These are phyloP conservation scores for Corynascus novoguineensis DNA, from an alignment of 495 filamentous ascomycete species.

Conservation along the genomic window DNA sequence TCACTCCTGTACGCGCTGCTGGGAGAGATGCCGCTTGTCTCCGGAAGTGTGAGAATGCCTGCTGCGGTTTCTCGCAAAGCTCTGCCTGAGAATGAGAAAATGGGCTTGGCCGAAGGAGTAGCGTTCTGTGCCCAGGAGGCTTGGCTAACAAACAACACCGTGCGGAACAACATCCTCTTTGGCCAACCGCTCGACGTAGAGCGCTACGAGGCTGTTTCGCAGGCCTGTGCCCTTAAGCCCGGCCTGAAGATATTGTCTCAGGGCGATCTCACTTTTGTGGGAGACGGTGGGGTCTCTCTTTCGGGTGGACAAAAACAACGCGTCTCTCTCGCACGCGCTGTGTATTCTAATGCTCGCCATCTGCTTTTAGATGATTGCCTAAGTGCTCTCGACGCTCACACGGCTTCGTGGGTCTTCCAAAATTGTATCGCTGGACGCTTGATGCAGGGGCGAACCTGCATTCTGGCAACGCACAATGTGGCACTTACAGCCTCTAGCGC, in stretches of 20 bases:
- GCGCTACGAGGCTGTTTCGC: slow-evolving; percentile 76
- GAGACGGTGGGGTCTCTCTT: slow-evolving; percentile 39
- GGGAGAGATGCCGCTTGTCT: slow-evolving; percentile 18
- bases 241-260: slow-evolving; percentile 75
- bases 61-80: too few species aligned
- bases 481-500: too few species aligned
- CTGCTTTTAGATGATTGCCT: slow-evolving; percentile 79
- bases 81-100: slow-evolving; percentile 10
- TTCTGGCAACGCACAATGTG: slow-evolving; percentile 23
- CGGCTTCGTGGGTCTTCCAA: slow-evolving; percentile 8
- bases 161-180: slow-evolving; percentile 44
- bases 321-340: slow-evolving; percentile 72
- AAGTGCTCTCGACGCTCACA: slow-evolving; percentile 62
- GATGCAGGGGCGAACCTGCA: slow-evolving; percentile 12
- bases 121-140: slow-evolving; percentile 34
- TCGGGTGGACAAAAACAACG: slow-evolving; percentile 83
- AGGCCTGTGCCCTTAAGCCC: slow-evolving; percentile 70
- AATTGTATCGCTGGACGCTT: slow-evolving; percentile 10
- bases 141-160: slow-evolving; percentile 36
- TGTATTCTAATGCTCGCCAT: slow-evolving; percentile 78
- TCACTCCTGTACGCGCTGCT: slow-evolving; percentile 18
- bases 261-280: slow-evolving; percentile 79
- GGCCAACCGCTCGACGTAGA: slow-evolving; percentile 39
- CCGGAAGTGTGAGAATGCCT: slow-evolving; percentile 8
- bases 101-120: slow-evolving; percentile 1